Percentiles rank a stretch among this genome's conserved stretches.
These are phyloP conservation scores for Perilla frutescens DNA, from an alignment of 257 asterid species.

Conservation along the genomic window DNA sequence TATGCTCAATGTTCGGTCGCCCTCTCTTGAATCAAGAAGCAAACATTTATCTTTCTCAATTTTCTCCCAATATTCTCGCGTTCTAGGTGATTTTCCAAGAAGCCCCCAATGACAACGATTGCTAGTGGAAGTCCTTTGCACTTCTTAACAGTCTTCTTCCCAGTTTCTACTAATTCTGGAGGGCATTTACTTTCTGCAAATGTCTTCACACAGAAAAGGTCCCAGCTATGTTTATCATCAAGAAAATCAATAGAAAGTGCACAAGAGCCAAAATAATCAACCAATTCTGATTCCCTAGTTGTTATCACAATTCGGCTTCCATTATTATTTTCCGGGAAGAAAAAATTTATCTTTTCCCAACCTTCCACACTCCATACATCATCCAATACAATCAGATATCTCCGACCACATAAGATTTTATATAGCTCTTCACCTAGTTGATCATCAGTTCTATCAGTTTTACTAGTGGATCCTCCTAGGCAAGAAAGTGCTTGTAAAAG, in stretches of 20 bases:
- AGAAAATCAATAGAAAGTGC: not conserved
- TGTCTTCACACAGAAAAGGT: not conserved
- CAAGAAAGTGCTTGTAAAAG: not conserved
- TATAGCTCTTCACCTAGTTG: not conserved
- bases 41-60: not conserved
- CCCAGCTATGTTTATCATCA: constrained; percentile 20
- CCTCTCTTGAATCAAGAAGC: not conserved
- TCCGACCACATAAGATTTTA: not conserved
- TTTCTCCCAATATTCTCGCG: not conserved
- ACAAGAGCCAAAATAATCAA: not conserved
- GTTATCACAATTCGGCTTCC: constrained; percentile 24
- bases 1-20: not conserved
- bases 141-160: not conserved
- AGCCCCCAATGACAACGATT: constrained; percentile 23
- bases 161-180: not conserved
- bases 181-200: constrained; percentile 7
- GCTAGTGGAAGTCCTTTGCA: constrained; percentile 27
- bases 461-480: not conserved
- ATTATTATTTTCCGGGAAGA: constrained; percentile 8
- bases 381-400: constrained; percentile 16
- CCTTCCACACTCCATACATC: constrained; percentile 3
- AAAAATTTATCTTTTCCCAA: not conserved
- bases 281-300: not conserved
- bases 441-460: not conserved
- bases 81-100: not conserved